Evolutionary conservation across 164 flowering plant species (phyloP).

Genomic region (Protea cynaroides): DNA sequence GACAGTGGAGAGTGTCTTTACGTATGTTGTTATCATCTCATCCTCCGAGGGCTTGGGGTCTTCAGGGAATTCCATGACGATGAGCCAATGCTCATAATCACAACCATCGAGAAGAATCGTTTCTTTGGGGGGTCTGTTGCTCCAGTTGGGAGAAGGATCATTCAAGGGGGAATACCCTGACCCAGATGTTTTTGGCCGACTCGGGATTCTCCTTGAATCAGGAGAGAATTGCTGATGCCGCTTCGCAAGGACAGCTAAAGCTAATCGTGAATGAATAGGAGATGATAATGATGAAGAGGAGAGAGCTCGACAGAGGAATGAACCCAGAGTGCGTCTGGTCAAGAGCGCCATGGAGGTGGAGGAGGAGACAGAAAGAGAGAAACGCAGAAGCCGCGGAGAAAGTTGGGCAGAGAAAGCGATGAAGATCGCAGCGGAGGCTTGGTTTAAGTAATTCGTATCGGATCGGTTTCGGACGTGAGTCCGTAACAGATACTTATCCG

Average conservation of each 20-base stretch:
- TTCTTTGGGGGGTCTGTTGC: constrained; percentile 94
- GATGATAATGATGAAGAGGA: constrained; percentile 6
- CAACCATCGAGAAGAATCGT: constrained; percentile 93
- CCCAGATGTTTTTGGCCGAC: constrained; percentile 52
- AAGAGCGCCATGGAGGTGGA: constrained; percentile 31
- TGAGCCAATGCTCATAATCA: constrained; percentile 98
- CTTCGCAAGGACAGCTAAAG: constrained; percentile 16
- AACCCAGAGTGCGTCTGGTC: constrained; percentile 36
- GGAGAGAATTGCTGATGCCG: constrained; percentile 13
- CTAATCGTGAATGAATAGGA: constrained; percentile 23
- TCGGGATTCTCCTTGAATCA: constrained; percentile 20
- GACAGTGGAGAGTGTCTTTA: constrained; percentile 76
- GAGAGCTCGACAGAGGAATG: constrained; percentile 17
- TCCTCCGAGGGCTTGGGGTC: constrained; percentile 72
- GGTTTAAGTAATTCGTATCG: too few species aligned
- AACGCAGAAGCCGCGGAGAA: too few species aligned
- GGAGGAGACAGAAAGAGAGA: too few species aligned
- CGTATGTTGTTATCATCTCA: constrained; percentile 71
- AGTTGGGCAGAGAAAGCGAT: too few species aligned
- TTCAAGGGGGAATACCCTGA: constrained; percentile 86
- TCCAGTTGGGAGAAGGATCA: constrained; percentile 94
- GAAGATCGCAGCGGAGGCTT: too few species aligned
- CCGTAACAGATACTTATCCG: too few species aligned
- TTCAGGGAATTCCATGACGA: constrained; percentile 78
- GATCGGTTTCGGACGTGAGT: too few species aligned